Evolutionary conservation across 1,284 basidiomycete species (phyloP).

Genomic region (Sporisorium iseilematis-ciliati): DNA sequence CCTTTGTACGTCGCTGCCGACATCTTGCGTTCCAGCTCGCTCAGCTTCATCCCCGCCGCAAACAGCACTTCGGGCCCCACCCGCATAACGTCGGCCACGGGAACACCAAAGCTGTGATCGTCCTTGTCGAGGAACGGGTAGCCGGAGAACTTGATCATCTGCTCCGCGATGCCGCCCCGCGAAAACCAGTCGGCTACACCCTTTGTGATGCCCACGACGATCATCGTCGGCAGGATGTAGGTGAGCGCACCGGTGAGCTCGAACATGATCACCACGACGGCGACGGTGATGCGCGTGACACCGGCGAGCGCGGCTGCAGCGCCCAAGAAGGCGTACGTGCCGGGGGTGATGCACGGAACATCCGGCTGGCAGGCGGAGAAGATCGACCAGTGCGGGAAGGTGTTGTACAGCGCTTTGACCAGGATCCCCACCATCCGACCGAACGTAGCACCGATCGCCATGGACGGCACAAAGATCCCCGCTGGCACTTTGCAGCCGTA

Average conservation of each 20-base stretch:
- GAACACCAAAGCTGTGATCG: constrained; percentile 87
- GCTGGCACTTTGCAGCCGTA: constrained; percentile 97
- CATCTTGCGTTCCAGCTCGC: constrained; percentile 75
- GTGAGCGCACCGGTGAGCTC: constrained; percentile 98
- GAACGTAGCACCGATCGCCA: constrained; percentile 96
- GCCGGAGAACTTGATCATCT: constrained; percentile 96
- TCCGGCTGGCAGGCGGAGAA: constrained; percentile 92
- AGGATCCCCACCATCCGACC: constrained; percentile 87
- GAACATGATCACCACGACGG: constrained; percentile 99
- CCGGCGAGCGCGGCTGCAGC: constrained; percentile 72
- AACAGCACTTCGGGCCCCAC: constrained; percentile 80
- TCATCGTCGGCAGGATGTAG: constrained; percentile 98
- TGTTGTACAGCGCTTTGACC: constrained; percentile 89
- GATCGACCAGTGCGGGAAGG: constrained; percentile 81
- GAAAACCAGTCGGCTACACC: constrained; percentile 96
- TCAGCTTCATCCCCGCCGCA: constrained; percentile 81
- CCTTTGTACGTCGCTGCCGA: constrained; percentile 78
- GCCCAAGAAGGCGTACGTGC: constrained; percentile 74
- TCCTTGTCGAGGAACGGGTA: constrained; percentile 88
- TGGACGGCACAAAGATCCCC: constrained; percentile 96
- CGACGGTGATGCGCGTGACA: constrained; percentile 95
- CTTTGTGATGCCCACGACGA: constrained; percentile 94
- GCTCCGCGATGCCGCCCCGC: constrained; percentile 92
- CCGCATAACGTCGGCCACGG: constrained; percentile 90
- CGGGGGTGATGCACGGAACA: constrained; percentile 95